Evolutionary conservation across 2,329 filamentous ascomycete genomes (phyloP), one percentile per base, ranked within the genome.

Genomic region (Lachnellula arida): DNA sequence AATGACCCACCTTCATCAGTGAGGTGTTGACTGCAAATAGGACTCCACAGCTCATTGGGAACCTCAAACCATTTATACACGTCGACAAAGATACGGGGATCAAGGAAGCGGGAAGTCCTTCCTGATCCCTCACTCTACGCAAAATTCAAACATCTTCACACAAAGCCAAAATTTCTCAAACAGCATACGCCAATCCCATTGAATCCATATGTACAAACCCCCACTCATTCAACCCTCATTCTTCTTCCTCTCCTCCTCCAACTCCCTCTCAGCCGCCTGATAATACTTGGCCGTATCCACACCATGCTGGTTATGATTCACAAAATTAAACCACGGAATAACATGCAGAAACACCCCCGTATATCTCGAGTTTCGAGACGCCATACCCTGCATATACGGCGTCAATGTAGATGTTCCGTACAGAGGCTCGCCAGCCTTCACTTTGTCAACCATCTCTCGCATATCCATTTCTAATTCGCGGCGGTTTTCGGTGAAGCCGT

Each of bases 221-320:
- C 51, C 47, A 55, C 12, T 49, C 28, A 32, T 34, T 25, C 28
- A 52, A 25, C 22, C 22, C 40, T 54, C 46, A 42, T 23, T 40
- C 25, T 12, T 51, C 48, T 37, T 8, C 65, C 57, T 70, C 71
- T 51, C 91, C 40, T 85, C 86, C 76, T 96, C 94, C 68, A 99
- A 76, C 74, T 99, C 94, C 72, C 87, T 81, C 80, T 99, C 94
- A 7, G 94, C 94, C 73, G 96, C 91, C 72, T 87, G 87, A 75
- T 96, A 99, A 78, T 99, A 99, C 78, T 99, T 99, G 63, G 93
- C 91, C 34, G 94, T 99, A 73, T 99, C 94, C 57, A 99, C 89
- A 65, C 94, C 94, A 73, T 99, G 94, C 72, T 85, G 82, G 71
- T 84, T 86, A 76, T 99, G 94, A 76, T 99, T 97, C 70, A 96